phyloP scores from a whole-genome alignment of 106 monocot species.

The Chionographis japonica region DNA sequence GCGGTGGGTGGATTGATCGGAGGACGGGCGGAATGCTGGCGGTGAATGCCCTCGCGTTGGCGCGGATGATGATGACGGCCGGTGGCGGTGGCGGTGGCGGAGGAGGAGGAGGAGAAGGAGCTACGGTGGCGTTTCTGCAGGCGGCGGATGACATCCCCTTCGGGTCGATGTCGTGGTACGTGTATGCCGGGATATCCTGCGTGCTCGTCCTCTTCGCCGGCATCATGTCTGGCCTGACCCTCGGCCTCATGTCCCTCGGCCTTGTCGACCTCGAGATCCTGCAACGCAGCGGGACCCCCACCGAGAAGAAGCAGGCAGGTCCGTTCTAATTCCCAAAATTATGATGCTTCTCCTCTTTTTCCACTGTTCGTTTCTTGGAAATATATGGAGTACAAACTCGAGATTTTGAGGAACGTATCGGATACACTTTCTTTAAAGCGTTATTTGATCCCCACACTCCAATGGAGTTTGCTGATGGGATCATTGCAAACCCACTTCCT shows the following conservation, averaged over 20 bases:
- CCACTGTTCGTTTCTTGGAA: neutral
- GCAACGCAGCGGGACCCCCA: constrained; percentile 73
- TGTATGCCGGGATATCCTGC: constrained; percentile 82
- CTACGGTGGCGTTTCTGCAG: constrained; percentile 7
- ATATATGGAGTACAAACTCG: neutral
- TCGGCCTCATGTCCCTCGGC: constrained; percentile 94
- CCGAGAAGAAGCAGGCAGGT: constrained; percentile 94
- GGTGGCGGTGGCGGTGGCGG: constrained; percentile 10
- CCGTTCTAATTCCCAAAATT: neutral
- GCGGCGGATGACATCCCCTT: constrained; percentile 52
- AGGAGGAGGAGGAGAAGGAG: constrained; percentile 13
- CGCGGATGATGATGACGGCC: constrained; percentile 15
- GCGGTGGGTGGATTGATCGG: too few species aligned
- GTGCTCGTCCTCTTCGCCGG: constrained; percentile 92
- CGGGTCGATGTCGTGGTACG: constrained; percentile 56
- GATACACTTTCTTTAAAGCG: too few species aligned
- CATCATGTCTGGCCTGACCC: constrained; percentile 96
- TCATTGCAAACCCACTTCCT: too few species aligned
- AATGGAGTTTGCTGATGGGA: too few species aligned
- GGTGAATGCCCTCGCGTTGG: constrained; percentile 24
- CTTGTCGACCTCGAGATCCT: constrained; percentile 98
- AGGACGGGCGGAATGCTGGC: constrained; percentile 19
- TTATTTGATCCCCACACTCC: too few species aligned
- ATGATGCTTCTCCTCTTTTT: neutral
- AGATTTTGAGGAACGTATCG: too few species aligned